phyloP scores from a whole-genome alignment of 352 stramenopile genomes.

The Phytophthora sansomeana region DNA sequence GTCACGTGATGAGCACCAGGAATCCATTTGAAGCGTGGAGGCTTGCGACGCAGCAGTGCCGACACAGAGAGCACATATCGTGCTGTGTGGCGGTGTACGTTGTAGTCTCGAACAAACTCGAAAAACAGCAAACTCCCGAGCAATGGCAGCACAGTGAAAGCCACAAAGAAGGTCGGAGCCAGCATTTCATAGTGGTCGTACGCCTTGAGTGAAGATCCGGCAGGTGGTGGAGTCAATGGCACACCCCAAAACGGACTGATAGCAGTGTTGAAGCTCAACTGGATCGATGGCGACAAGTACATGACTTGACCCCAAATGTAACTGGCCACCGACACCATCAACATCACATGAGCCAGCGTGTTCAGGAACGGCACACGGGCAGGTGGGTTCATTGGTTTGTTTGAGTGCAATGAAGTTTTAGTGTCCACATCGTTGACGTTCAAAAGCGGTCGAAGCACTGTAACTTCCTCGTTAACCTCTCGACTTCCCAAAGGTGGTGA shows the following conservation, averaged over 20 bases:
- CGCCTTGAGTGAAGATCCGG: slow-evolving; percentile 27
- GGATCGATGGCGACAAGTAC: slow-evolving; percentile 50
- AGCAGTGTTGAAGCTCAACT: slow-evolving; percentile 35
- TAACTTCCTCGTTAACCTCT: slow-evolving; percentile 1
- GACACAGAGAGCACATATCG: slow-evolving; percentile 44
- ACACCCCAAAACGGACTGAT: slow-evolving; percentile 44
- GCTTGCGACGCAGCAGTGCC: slow-evolving; percentile 56
- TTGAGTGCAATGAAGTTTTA: slow-evolving; percentile 8
- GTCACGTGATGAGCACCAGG: slow-evolving; percentile 16
- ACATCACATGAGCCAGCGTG: slow-evolving; percentile 36
- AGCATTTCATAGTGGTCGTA: slow-evolving; percentile 65
- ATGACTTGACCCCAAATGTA: slow-evolving; percentile 52
- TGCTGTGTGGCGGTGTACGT: slow-evolving; percentile 51
- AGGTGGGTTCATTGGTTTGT: neutral
- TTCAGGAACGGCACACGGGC: slow-evolving; percentile 23
- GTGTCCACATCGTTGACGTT: slow-evolving; percentile 5
- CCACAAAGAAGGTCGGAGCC: slow-evolving; percentile 58
- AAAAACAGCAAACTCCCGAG: slow-evolving; percentile 50
- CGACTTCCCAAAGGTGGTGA: slow-evolving; percentile 2
- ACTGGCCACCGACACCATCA: slow-evolving; percentile 46
- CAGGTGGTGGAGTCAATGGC: slow-evolving; percentile 36
- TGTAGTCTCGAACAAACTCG: slow-evolving; percentile 50
- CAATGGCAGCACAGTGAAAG: slow-evolving; percentile 57
- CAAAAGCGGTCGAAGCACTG: slow-evolving; percentile 22
- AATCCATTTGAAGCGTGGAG: slow-evolving; percentile 28